phyloP scores from a whole-genome alignment of 805 yeast genomes.

The Teunomyces funiuensis region DNA sequence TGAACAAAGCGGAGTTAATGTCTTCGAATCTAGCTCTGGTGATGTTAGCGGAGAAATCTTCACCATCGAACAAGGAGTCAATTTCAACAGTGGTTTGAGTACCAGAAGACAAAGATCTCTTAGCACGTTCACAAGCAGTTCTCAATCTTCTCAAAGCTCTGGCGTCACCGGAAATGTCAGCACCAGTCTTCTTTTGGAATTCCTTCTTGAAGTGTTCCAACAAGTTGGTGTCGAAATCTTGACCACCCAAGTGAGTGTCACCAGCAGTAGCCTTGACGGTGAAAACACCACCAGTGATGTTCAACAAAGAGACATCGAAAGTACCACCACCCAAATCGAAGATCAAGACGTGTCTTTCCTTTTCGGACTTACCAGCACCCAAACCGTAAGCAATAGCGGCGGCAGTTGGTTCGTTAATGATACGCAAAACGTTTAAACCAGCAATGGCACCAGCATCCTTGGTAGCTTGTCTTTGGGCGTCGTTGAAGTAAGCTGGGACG shows the following conservation, averaged over 20 bases:
- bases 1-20: slow-evolving; percentile 49
- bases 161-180: slow-evolving; percentile 46
- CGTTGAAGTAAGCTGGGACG: slow-evolving; percentile 52
- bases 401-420: slow-evolving; percentile 68
- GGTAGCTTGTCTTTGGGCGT: slow-evolving; percentile 53
- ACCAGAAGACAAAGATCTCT: slow-evolving; percentile 50
- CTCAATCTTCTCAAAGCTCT: slow-evolving; percentile 53
- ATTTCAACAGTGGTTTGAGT: slow-evolving; percentile 51
- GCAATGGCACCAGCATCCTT: slow-evolving; percentile 54
- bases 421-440: slow-evolving; percentile 49
- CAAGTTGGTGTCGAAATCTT: slow-evolving; percentile 52
- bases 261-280: slow-evolving; percentile 88
- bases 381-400: slow-evolving; percentile 97
- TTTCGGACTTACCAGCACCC: slow-evolving; percentile 59
- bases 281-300: slow-evolving; percentile 94
- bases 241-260: slow-evolving; percentile 55
- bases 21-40: slow-evolving; percentile 54
- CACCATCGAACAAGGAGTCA: slow-evolving; percentile 50
- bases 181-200: slow-evolving; percentile 48
- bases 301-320: slow-evolving; percentile 89
- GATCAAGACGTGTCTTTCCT: slow-evolving; percentile 71
- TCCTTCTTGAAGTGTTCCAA: slow-evolving; percentile 47
- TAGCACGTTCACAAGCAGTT: slow-evolving; percentile 54
- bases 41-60: slow-evolving; percentile 49
- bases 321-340: slow-evolving; percentile 99